These are phyloP conservation scores for Omphalotus olearius DNA, from an alignment of 1,284 basidiomycete genomes.

Conservation along the genomic window DNA sequence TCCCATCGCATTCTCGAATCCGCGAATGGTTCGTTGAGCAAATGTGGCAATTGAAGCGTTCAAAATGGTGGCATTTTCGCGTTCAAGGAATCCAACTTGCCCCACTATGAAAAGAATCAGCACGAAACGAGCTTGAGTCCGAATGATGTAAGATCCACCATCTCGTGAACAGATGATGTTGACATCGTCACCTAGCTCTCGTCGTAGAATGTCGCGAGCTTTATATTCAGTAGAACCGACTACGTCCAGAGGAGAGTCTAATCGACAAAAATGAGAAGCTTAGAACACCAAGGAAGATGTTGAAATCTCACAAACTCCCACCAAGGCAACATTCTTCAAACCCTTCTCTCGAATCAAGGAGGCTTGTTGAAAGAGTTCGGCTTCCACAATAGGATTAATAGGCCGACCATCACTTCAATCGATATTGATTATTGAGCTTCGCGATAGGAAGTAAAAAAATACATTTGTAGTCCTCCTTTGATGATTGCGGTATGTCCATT, in stretches of 20 bases:
- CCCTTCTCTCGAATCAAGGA: constrained; percentile 35
- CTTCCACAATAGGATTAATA: constrained; percentile 35
- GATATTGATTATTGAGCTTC: neutral
- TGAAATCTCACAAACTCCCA: constrained; percentile 33
- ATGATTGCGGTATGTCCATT: constrained; percentile 41
- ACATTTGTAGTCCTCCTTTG: constrained; percentile 46
- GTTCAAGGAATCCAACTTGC: constrained; percentile 47
- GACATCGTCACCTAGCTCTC: constrained; percentile 32
- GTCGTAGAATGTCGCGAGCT: constrained; percentile 33
- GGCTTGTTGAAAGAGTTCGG: constrained; percentile 38
- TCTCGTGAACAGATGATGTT: constrained; percentile 48
- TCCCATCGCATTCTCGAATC: constrained; percentile 43
- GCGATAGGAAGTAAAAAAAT: neutral
- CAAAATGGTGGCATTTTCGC: constrained; percentile 57
- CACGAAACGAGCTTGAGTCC: neutral
- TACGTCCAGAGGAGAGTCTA: constrained; percentile 41
- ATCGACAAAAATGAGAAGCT: neutral
- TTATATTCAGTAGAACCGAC: constrained; percentile 38
- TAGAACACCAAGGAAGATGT: neutral
- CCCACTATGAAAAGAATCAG: constrained; percentile 28
- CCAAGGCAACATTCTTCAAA: constrained; percentile 38
- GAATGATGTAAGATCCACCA: constrained; percentile 25
- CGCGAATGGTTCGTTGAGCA: constrained; percentile 43
- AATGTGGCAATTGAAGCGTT: constrained; percentile 53
- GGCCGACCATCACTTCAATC: constrained; percentile 33